Percentiles rank a stretch among this genome's conserved stretches.
Conservation (phyloP, 2,329 filamentous ascomycete species). For the Hawksworthiomyces lignivorus region DNA sequence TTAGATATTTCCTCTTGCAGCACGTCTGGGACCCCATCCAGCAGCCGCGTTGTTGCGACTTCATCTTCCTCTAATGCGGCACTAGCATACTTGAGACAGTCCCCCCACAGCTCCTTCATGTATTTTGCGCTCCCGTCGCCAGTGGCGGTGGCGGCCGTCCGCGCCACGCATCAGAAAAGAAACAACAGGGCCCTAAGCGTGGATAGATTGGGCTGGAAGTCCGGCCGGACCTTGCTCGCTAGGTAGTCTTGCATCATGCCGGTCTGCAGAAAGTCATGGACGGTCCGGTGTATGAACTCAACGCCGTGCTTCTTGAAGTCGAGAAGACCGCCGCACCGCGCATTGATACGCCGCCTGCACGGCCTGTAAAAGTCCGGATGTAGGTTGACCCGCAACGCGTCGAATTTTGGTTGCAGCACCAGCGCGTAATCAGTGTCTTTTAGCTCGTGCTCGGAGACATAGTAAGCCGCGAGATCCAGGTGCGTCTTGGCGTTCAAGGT, state of each 20-base stretch:
- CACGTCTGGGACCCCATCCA: not conserved
- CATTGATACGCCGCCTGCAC: not conserved
- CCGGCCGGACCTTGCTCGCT: not conserved
- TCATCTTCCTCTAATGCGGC: not conserved
- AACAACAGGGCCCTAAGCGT: not conserved
- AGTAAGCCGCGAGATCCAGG: not conserved
- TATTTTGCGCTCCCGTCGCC: not conserved
- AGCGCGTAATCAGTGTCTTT: not conserved
- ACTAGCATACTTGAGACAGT: not conserved
- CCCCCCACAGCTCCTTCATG: not conserved
- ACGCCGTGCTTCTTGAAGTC: not conserved
- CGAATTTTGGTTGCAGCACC: slow-evolving; percentile 58
- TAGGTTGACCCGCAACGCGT: slow-evolving; percentile 24
- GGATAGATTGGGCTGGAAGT: not conserved
- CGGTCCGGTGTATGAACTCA: not conserved
- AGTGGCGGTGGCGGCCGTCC: not conserved
- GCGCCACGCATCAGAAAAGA: not conserved
- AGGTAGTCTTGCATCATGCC: not conserved
- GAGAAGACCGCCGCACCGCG: not conserved
- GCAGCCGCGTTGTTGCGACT: not conserved
- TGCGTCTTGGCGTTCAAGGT: not conserved
- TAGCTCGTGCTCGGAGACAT: not conserved
- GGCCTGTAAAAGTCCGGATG: not conserved
- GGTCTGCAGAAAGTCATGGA: not conserved
- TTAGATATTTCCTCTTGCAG: not conserved